A percentile compares a stretch with the other conserved stretches of the same genome.
These are phyloP conservation scores for Gossypium schwendimanii DNA, from an alignment of 441 rosid genomes.

Conservation along the genomic window DNA sequence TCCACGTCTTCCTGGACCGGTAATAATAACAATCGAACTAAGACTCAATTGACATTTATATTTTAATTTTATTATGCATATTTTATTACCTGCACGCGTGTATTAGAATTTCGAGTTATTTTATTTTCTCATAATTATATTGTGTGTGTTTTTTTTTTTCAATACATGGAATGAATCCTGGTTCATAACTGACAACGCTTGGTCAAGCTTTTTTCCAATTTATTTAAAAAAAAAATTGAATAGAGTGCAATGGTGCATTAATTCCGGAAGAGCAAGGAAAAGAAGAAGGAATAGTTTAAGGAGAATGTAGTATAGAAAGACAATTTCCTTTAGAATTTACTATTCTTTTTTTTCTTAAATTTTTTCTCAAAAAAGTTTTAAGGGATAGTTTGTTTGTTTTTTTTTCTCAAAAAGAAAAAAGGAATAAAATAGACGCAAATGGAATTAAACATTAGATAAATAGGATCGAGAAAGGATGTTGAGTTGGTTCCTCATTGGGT, in stretches of 20 bases:
- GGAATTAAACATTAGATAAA: background rate
- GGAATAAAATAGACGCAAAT: background rate
- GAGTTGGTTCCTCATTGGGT: constrained; percentile 39
- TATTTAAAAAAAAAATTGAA: too few species aligned
- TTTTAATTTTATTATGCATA: too few species aligned
- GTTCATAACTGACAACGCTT: background rate
- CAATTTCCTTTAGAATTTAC: background rate
- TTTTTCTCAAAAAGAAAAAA: background rate
- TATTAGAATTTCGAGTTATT: too few species aligned
- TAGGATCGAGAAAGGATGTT: constrained; percentile 9
- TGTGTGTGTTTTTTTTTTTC: background rate
- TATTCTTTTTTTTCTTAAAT: background rate
- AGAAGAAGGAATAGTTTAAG: background rate
- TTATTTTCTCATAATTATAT: background rate
- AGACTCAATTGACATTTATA: too few species aligned
- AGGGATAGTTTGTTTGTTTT: too few species aligned
- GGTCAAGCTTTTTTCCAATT: too few species aligned
- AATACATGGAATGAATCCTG: background rate
- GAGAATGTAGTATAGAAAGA: background rate
- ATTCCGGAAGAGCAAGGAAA: background rate
- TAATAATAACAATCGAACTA: too few species aligned
- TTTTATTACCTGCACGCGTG: too few species aligned
- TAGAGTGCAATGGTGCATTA: background rate
- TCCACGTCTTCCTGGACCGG: too few species aligned
- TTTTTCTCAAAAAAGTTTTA: background rate